Percentiles rank a stretch among this genome's conserved stretches.
phyloP scores from a whole-genome alignment of 108 stramenopile genomes.

The Epipyxis sp. region DNA sequence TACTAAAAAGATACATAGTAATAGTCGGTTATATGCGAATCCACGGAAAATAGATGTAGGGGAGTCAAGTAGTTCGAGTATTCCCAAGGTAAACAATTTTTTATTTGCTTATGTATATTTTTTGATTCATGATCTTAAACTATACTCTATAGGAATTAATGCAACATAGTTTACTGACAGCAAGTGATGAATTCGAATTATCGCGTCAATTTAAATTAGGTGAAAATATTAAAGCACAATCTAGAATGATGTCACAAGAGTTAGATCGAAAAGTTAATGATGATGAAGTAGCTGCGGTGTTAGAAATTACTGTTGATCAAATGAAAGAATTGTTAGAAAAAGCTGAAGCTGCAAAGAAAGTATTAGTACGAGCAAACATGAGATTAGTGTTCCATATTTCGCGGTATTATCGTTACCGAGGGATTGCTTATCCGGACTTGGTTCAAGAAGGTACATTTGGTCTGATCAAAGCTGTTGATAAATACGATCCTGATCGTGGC shows the following conservation, averaged over 20 bases:
- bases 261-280: background rate
- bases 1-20: background rate
- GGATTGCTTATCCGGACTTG: conserved; percentile 78
- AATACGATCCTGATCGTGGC: conserved; percentile 86
- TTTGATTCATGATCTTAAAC: background rate
- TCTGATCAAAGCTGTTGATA: conserved; percentile 82
- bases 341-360: background rate
- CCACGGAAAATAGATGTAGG: background rate
- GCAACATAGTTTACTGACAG: background rate
- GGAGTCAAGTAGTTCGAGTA: background rate
- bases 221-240: background rate
- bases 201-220: background rate
- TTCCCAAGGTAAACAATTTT: background rate
- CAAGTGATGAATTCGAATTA: conserved; percentile 1
- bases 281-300: background rate
- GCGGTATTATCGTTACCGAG: conserved; percentile 73
- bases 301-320: background rate
- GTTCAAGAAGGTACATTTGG: conserved; percentile 91
- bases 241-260: background rate
- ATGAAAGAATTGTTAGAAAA: background rate
- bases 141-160: background rate
- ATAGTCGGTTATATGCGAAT: background rate
- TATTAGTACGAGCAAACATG: conserved; percentile 72
- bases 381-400: conserved; percentile 83
- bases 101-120: background rate